Evolutionary conservation across 306 rosid genomes (phyloP), one percentile per base, ranked within the genome.

Genomic region (Dryas drummondii): DNA sequence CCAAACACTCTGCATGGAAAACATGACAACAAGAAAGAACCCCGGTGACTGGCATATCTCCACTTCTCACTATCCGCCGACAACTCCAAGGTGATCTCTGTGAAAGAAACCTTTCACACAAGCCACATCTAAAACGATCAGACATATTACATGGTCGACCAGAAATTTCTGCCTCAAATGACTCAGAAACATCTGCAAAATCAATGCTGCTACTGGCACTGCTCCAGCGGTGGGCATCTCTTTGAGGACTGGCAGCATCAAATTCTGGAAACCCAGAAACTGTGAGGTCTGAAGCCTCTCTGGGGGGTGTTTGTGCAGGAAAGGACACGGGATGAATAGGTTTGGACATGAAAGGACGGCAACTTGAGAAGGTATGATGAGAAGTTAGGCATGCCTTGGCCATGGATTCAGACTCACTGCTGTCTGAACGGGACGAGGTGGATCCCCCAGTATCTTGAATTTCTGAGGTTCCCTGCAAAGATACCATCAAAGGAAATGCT

Each of bases 1-100:
- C 96, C 83, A 94, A 84, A 82, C 99, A 94, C 73, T 90, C 97
- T 9, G 96, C 97, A 75, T 92, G 97, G 74, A 88, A 92, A 63
- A 84, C 91, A 61, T 94, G 98, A 49, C 81, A 70, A 67, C 97
- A 94, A 8, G 92, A 85, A 77, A 92, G 97, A 72, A 94, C 93
- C 44, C 96, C 94, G 0, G 91, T 77, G 5, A 88, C 82, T 19
- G 97, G 97, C 97, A 94, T 87, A 87, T 92, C 97, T 50, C 89
- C 86, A 76, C 97, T 92, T 82, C 89, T 90, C 80, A 92, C 96
- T 40, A 94, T 94, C 16, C 96, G 81, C 22, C 91, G 91, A 52
- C 90, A 84, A 79, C 97, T 85, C 97, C 97, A 94, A 16, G 97
- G 97, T 0, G 97, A 94, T 77, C 92, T 87, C 52, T 86, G 97